Evolutionary conservation across 305 asterid genomes (phyloP), one percentile per base, ranked within the genome.

Genomic region (Rubia tinctorum): DNA sequence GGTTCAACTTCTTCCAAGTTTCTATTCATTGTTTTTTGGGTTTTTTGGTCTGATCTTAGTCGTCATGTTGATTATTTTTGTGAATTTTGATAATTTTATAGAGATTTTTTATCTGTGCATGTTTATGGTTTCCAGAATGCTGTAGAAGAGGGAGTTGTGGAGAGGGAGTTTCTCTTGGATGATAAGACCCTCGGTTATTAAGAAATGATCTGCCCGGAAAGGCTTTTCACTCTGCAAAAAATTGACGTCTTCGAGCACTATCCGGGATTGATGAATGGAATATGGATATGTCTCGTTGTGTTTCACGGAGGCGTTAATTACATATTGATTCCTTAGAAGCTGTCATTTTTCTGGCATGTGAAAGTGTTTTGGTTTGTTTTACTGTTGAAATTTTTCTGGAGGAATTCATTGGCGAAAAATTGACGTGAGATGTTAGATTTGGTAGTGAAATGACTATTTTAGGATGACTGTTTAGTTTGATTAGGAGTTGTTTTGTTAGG

Each of bases 131-230:
- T 23, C 10, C 73, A 30, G 10, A 78, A 51, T 45, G 78, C 71
- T 66, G 65, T 49, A 55, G 82, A 79, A 34, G 66, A 67, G 62
- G 53, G 43, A 13, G 61, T 27, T 13, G 82, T 79, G 42, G 82
- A 82, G 62, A 82, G 83, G 47, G 86, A 80, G 55, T 82, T 71
- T 72, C 1, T 77, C 27, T 70, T 82, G 22, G 27, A 27, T 44
- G 45, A n/a, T 3, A 15, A 56, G 34, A 71, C 49, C 17, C 44
- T 23, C 5, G 77, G 72, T 18, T 82, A 74, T 63, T 73, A 75
- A 62, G 86, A 80, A 72, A 63, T 42, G 68, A 56, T 6, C 53
- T 55, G 17, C 11, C 27, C 66, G 12, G 64, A 63, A 27, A 73
- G 42, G 56, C 56, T 79, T 37, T n/a, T 72, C 71, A 77, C 82